Conservation (phyloP, 164 flowering plant genomes). For the Aristolochia fimbriata region DNA sequence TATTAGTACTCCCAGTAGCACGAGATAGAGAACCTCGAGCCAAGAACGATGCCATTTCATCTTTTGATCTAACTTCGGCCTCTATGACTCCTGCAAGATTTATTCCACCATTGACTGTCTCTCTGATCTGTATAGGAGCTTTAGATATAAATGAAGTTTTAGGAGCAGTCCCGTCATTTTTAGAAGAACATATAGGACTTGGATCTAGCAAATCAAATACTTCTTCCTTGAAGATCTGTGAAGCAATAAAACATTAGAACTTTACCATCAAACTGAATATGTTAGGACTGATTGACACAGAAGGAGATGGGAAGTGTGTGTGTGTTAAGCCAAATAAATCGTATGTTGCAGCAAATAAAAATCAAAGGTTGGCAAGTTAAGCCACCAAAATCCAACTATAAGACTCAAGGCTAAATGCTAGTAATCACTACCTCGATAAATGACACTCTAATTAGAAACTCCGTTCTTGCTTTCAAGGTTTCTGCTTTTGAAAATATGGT, state of each 20-base stretch:
- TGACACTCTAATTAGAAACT: slow-evolving; percentile 74
- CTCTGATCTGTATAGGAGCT: slow-evolving; percentile 91
- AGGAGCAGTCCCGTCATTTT: slow-evolving; percentile 30
- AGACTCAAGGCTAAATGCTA: neutral
- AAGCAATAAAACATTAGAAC: neutral
- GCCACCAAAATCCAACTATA: too few relatives aligned
- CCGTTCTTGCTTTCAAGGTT: slow-evolving; percentile 34
- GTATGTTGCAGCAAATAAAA: too few relatives aligned
- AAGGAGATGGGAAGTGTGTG: too few relatives aligned
- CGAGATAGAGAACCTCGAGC: slow-evolving; percentile 76
- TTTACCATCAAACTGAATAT: neutral
- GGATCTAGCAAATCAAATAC: slow-evolving; percentile 79
- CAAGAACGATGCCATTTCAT: slow-evolving; percentile 79
- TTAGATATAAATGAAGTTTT: slow-evolving; percentile 48
- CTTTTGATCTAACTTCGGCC: slow-evolving; percentile 71
- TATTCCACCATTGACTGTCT: slow-evolving; percentile 80
- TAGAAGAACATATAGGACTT: slow-evolving; percentile 18
- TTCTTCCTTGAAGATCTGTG: slow-evolving; percentile 94
- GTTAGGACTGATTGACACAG: too few relatives aligned
- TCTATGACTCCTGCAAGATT: slow-evolving; percentile 92
- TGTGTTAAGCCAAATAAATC: too few relatives aligned
- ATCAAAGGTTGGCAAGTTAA: too few relatives aligned
- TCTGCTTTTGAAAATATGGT: slow-evolving; percentile 53
- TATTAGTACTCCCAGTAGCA: slow-evolving; percentile 96
- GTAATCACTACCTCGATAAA: slow-evolving; percentile 72